These are phyloP conservation scores for Fusarium falciforme DNA, from an alignment of 2,329 filamentous ascomycete genomes.

Conservation along the genomic window DNA sequence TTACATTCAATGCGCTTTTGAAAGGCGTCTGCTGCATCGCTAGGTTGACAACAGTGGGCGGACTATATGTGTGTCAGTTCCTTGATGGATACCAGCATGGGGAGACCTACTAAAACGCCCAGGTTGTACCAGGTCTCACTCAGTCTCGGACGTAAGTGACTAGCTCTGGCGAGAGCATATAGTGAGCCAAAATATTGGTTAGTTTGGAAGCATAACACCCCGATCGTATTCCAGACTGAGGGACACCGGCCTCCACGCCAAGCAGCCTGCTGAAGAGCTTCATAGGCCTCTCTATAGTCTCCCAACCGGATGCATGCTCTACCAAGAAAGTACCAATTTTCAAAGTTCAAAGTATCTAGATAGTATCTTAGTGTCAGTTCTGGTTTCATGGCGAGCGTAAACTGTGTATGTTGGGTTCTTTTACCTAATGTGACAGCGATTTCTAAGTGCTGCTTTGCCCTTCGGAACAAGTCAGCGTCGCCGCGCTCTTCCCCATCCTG, in stretches of 20 bases:
- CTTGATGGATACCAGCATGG: background rate
- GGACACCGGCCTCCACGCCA: accelerated
- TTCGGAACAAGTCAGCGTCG: background rate
- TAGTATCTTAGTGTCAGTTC: background rate
- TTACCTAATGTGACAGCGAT: background rate
- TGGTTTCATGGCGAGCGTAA: background rate
- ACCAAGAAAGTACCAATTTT: background rate
- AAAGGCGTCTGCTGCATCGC: background rate
- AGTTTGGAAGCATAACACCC: background rate
- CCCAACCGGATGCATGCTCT: background rate
- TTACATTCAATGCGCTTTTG: background rate
- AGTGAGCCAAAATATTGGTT: accelerated
- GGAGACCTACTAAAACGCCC: background rate
- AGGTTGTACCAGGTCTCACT: background rate
- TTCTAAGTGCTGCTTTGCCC: background rate
- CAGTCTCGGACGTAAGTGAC: background rate
- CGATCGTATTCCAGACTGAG: background rate
- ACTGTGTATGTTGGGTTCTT: background rate
- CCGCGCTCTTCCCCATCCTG: background rate
- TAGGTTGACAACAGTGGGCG: background rate
- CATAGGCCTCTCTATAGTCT: background rate
- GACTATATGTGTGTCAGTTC: background rate
- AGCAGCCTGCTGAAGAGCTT: background rate
- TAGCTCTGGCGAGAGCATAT: accelerated
- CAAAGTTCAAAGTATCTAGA: background rate